Evolutionary conservation across 768 basidiomycete genomes (phyloP), one percentile per base, ranked within the genome.

Genomic region (Mrakia gelida): DNA sequence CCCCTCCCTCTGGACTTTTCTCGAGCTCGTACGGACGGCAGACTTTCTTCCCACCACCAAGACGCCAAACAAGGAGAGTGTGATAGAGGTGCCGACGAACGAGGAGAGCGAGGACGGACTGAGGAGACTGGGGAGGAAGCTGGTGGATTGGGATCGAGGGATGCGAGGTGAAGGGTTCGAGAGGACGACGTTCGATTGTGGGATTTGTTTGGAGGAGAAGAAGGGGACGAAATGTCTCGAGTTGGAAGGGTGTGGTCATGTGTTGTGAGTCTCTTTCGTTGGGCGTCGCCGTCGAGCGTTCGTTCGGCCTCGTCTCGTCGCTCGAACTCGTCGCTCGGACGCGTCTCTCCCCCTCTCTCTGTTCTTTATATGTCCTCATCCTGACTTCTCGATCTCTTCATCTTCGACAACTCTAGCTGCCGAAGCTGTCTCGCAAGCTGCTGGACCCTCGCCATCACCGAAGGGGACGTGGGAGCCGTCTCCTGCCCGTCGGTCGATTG

Each of bases 401-500:
- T 59, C 2, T 26, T 26, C 1, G 2, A 23, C 54, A 79, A 80
- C 73, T 80, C 62, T 54, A 84, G 83, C 83, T 96, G 94, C 83
- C 88, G 89, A n/a, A 83, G 87, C 11, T 96, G 94, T 82, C 84
- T 96, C 38, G 86, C 87, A 73, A 90, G 91, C 73, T 95, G 92
- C 82, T 97, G 94, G 94, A 87, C 88, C 63, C 83, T 94, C 71
- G 91, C 91, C 80, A 91, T 97, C 74, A 85, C 85, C 70, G 93
- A 95, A 82, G 94, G 94, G 10, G 90, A 91, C 77, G 86, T 94
- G 21, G 87, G 86, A 43, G 87, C 87, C 28, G 94, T 97, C 1
- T 88, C 91, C 0, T 97, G 94, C 82, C 92, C 94, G 0, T 91
- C 93, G 81, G 89, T 90, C 1, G 86, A 86, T 52, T 97, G 94